Evolutionary conservation across 352 stramenopile species (phyloP).

Genomic region (Globisporangium canariense): DNA sequence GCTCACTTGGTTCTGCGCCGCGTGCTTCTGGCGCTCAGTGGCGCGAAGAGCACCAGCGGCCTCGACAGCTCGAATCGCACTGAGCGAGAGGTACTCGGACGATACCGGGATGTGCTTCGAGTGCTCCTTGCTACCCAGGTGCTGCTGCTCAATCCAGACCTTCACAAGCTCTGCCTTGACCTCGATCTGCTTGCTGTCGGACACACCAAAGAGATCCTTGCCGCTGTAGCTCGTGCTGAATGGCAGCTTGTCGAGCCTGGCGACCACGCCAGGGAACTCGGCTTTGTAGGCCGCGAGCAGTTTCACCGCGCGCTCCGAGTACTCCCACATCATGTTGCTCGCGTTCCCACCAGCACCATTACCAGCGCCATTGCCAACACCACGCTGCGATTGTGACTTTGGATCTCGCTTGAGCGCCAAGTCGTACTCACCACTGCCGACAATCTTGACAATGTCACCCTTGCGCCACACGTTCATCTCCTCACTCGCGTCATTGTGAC

Average conservation of each 20-base stretch:
- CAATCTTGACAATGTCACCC: constrained; percentile 91
- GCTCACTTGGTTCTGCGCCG: constrained; percentile 28
- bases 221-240: constrained; percentile 90
- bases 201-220: constrained; percentile 84
- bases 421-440: constrained; percentile 74
- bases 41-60: constrained; percentile 58
- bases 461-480: constrained; percentile 80
- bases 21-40: constrained; percentile 55
- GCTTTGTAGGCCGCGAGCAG: constrained; percentile 93
- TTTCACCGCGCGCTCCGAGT: constrained; percentile 93
- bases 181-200: constrained; percentile 49
- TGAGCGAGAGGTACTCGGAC: constrained; percentile 91
- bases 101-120: constrained; percentile 91
- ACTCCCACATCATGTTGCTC: constrained; percentile 91
- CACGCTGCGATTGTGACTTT: not conserved
- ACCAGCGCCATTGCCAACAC: not conserved
- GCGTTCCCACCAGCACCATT: constrained; percentile 9
- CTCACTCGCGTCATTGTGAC: constrained; percentile 19
- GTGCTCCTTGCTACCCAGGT: constrained; percentile 81
- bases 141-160: constrained; percentile 92
- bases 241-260: constrained; percentile 78
- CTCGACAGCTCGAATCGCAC: constrained; percentile 93
- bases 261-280: constrained; percentile 93
- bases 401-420: constrained; percentile 23
- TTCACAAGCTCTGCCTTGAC: constrained; percentile 78